Percentiles rank a stretch among this genome's conserved stretches.
phyloP scores from a whole-genome alignment of 768 basidiomycete genomes.

The Russula ochroleuca region DNA sequence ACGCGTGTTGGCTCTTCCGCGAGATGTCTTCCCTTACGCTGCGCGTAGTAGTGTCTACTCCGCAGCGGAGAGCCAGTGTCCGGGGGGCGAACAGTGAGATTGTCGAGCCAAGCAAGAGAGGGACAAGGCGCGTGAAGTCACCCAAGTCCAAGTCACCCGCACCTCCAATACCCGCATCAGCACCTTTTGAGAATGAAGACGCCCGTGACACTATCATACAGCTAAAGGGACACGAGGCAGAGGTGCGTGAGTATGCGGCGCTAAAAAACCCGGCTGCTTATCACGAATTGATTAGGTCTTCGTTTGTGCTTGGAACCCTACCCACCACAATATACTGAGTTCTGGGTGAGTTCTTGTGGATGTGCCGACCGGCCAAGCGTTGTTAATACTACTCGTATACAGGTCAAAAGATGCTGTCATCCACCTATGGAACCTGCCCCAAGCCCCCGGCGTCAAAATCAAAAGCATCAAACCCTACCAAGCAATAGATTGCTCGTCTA shows the following conservation, averaged over 20 bases:
- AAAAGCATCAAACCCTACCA: constrained; percentile 35
- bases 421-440: constrained; percentile 66
- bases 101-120: constrained; percentile 12
- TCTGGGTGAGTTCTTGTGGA: constrained; percentile 53
- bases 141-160: constrained; percentile 23
- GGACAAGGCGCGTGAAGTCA: constrained; percentile 15
- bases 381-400: background rate
- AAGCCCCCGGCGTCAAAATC: constrained; percentile 32
- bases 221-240: constrained; percentile 46
- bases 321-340: constrained; percentile 52
- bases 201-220: constrained; percentile 19
- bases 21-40: constrained; percentile 16
- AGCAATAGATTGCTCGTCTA: constrained; percentile 48
- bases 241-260: constrained; percentile 17
- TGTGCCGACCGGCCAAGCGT: background rate
- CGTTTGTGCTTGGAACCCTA: constrained; percentile 76
- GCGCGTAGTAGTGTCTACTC: background rate
- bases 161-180: background rate
- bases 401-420: constrained; percentile 77
- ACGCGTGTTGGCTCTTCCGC: constrained; percentile 36
- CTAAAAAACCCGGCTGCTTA: constrained; percentile 1
- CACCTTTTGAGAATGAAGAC: constrained; percentile 5
- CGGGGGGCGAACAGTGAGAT: constrained; percentile 5
- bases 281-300: constrained; percentile 52
- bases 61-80: constrained; percentile 5